Evolutionary conservation across 139 green algal species (phyloP), one percentile per base, ranked within the genome.

Genomic region (Raphidocelis subcapitata): DNA sequence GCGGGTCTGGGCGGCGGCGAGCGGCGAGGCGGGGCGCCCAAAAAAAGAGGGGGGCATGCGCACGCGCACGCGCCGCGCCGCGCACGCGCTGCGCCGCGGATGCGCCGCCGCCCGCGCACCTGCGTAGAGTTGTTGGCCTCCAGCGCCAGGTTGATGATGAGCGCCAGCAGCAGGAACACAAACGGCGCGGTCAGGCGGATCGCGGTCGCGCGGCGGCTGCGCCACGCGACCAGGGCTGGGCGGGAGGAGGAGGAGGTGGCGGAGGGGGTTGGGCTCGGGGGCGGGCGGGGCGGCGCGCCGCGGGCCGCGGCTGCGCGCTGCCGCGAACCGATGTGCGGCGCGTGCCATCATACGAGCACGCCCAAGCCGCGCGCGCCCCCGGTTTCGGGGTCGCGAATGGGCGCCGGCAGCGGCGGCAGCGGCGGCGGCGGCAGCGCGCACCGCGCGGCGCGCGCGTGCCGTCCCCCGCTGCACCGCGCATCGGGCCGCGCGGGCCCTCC

Each of bases 121-220:
- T 67, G 66, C 16, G 57, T 32, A 24, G 57, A n/a, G 49, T 80
- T 81, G 74, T 91, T 81, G 3, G 81, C 81, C 28, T 82, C 51
- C 1, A 93, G 31, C 0, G 87, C 86, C 28, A 84, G 55, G 69
- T 93, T 78, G 5, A 91, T 85, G 0, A 95, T 63, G 36, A 88
- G 87, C 23, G 96, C 84, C 57, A 97, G 84, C 35, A 97, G 77
- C 66, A 97, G 85, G 85, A 97, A 97, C 41, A 97, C 85, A 67
- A 92, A 88, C 2, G 95, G 86, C 0, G 94, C 86, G 0, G 80
- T 44, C 24, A 94, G 46, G 12, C 94, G 85, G 23, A 97, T 79
- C 0, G 87, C 14, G 0, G 91, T 97, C 3, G 94, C 70, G 0
- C 81, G 74, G 24, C 81, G 64, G 82, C 93, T 98, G 33, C 94